Evolutionary conservation across 2,329 filamentous ascomycete genomes (phyloP), one percentile per base, ranked within the genome.

Genomic region (Fusarium oligoseptatum): DNA sequence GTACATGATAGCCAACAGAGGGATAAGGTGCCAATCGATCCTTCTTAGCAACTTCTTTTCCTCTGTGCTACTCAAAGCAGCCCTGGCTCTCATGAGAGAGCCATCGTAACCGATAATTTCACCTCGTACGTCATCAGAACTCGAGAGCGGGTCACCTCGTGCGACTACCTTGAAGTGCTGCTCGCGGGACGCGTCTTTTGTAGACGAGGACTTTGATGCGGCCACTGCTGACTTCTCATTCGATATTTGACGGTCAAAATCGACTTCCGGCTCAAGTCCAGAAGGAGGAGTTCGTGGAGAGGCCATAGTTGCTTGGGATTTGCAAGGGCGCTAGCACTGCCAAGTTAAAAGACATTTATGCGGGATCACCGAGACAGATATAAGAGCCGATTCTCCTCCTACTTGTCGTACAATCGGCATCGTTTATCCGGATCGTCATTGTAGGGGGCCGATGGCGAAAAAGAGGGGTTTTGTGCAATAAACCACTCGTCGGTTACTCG

Each of bases 21-120:
- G 37, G 10, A 60, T 41, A 32, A 60, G 57, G 20, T 60, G 57
- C 57, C 57, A 60, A 37, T 60, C 57, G 7, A 60, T 60, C 22
- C 37, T 60, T 39, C 17, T n/a, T 32, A 52, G 11, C 15, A 52
- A 27, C 10, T 52, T 52, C 27, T 52, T 52, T 14, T 52, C 48
- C 20, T 52, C 48, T 14, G 10, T 11, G 11, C 48, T 52, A 4
- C 27, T 52, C 27, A 52, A 32, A 6, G 9, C 6, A 4, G 48
- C 48, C 48, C 48, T 52, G 10, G 48, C 48, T 11, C 48, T 29
- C 48, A 52, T 52, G 17, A 52, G 27, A 20, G 48, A 32, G 8
- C 14, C 48, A 52, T 52, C 48, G 27, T 52, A 52, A 4, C 48
- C 48, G 11, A 29, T 52, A 11, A 52, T 52, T n/a, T 52, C 48